A percentile compares a stretch with the other conserved stretches of the same genome.
Evolutionary conservation across 2,329 filamentous ascomycete species (phyloP).

Genomic region (Neofusicoccum umdonicola): DNA sequence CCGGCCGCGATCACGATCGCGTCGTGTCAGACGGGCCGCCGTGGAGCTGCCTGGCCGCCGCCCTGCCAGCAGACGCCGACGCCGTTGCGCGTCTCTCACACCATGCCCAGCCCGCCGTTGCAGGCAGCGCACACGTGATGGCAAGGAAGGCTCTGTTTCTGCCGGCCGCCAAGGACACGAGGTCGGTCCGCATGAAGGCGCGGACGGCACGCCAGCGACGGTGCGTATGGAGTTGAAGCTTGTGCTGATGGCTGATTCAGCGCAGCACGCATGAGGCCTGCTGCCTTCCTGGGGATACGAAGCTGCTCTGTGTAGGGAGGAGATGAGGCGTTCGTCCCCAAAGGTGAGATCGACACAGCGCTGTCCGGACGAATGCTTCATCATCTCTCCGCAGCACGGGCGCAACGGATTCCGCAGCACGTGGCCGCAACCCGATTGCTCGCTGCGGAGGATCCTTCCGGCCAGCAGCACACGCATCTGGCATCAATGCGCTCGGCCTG

Average conservation of each 20-base stretch:
- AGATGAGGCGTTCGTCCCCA: background rate
- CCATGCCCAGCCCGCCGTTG: constrained; percentile 2
- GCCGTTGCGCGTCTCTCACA: constrained; percentile 5
- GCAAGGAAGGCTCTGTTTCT: background rate
- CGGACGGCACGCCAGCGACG: background rate
- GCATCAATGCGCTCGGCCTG: background rate
- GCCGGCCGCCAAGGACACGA: background rate
- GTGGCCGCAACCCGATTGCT: background rate
- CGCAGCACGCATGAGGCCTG: background rate
- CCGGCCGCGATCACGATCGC: constrained; percentile 9
- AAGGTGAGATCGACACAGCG: background rate
- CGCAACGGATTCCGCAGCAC: constrained; percentile 2
- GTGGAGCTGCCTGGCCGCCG: background rate
- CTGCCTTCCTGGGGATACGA: background rate
- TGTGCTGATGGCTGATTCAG: background rate
- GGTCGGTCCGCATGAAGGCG: constrained; percentile 2
- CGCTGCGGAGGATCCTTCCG: background rate
- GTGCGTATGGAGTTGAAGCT: constrained; percentile 1
- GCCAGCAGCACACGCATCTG: background rate
- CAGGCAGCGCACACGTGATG: background rate
- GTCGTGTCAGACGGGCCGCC: constrained; percentile 6
- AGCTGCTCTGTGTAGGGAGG: background rate
- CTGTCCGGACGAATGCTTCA: constrained; percentile 1
- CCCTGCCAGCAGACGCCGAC: background rate
- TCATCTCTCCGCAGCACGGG: constrained; percentile 6